Base-by-base conservation (phyloP, 2,329 filamentous ascomycete species). In the Cordyceps farinosa region DNA sequence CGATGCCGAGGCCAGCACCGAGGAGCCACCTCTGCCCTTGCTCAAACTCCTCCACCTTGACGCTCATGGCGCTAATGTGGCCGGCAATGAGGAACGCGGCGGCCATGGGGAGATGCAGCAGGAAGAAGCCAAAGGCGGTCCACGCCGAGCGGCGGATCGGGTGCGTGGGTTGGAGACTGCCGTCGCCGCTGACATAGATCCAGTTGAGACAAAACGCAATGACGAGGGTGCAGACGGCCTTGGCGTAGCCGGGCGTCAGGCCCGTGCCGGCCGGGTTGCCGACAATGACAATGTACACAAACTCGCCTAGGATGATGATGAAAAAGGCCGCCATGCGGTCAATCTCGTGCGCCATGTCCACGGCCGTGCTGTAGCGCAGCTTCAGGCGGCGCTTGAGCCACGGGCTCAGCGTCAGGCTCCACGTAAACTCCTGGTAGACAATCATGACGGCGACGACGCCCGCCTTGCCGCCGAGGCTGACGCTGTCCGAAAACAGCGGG, bases 261-360 rank as follows among this genome's bases (percentile, higher is more conserved):
- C 80, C 80, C 15, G 77, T 70, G 8, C 77, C 80, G 1, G 79
- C 78, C 50, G 79, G 78, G 34, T 77, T 76, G 4, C 78, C 79
- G 11, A 82, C 79, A 44, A 82, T 73, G 53, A 82, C 79, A 63
- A 76, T 75, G 64, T 80, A 81, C 17, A 82, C 72, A 65, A 81
- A 82, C 65, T 82, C 80, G 58, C 79, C 80, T 0, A 82, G 75
- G n/a, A 80, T 79, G 62, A 82, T 81, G 65, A 82, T 82, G 69
- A 79, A 81, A 65, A 82, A 82, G 15, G 79, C 80, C 0, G 79
- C 79, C 70, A 81, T 79, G 10, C 80, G 77, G 65, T 82, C 80
- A 40, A 81, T 74, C 66, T 82, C 80, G 65, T 82, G 80, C 11
- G 76, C 73, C 58, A 82, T 79, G 62, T 82, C 79, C 4, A 81